Conservation (phyloP, 352 stramenopile genomes). For the Pythium aquatile region DNA sequence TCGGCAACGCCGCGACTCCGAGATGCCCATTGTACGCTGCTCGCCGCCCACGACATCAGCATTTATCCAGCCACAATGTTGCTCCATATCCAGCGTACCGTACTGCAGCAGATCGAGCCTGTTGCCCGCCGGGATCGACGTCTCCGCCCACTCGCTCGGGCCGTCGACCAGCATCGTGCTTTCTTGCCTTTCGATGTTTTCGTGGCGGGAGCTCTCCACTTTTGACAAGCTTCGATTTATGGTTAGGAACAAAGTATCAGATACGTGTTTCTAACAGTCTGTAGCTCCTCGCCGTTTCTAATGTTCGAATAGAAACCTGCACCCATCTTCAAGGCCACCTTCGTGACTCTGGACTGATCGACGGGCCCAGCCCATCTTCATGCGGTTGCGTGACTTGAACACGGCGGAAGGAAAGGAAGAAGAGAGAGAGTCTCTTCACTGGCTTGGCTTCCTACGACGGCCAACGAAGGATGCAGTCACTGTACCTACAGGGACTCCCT, state of each 20-base stretch:
- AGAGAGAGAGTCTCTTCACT: neutral
- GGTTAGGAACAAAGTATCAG: neutral
- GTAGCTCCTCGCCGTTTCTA: neutral
- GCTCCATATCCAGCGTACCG: constrained; percentile 22
- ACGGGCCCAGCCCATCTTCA: neutral
- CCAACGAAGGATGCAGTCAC: neutral
- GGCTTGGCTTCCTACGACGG: neutral
- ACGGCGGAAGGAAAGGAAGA: constrained; percentile 3
- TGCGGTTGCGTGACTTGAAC: constrained; percentile 7
- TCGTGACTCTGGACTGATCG: neutral
- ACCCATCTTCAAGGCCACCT: neutral
- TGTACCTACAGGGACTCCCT: neutral
- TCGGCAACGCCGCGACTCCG: constrained; percentile 36
- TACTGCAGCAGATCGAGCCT: constrained; percentile 43
- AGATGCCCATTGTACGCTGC: constrained; percentile 46
- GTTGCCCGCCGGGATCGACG: constrained; percentile 28
- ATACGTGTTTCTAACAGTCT: neutral
- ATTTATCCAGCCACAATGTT: neutral
- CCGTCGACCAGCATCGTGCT: constrained; percentile 41
- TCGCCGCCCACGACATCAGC: neutral
- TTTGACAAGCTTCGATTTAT: neutral
- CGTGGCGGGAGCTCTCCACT: neutral
- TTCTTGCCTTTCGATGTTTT: neutral
- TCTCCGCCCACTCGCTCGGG: constrained; percentile 42
- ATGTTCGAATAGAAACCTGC: constrained; percentile 3